phyloP scores from a whole-genome alignment of 306 rosid genomes.

The Betula pendula region DNA sequence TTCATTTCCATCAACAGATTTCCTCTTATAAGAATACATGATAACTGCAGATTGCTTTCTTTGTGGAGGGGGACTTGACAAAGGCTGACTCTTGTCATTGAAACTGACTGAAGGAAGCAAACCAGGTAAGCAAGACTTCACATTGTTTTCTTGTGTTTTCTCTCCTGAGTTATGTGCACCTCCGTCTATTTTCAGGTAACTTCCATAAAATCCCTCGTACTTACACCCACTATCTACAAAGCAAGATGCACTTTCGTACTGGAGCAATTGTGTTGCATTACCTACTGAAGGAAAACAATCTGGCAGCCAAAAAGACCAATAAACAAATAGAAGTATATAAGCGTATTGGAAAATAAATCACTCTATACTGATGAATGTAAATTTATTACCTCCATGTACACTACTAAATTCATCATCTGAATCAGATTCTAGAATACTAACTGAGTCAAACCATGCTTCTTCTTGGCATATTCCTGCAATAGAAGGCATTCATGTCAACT shows the following conservation, averaged over 20 bases:
- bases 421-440: slow-evolving; percentile 75
- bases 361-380: slow-evolving; percentile 12
- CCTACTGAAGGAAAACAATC: slow-evolving; percentile 60
- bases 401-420: slow-evolving; percentile 86
- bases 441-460: slow-evolving; percentile 90
- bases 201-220: slow-evolving; percentile 73
- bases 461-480: slow-evolving; percentile 65
- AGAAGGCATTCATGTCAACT: slow-evolving; percentile 19
- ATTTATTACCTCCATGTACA: slow-evolving; percentile 76
- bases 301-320: slow-evolving; percentile 30
- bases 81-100: slow-evolving; percentile 41
- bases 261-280: slow-evolving; percentile 59
- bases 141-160: slow-evolving; percentile 53
- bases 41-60: slow-evolving; percentile 64
- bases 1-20: slow-evolving; percentile 60
- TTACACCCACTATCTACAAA: slow-evolving; percentile 54
- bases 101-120: slow-evolving; percentile 35
- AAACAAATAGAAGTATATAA: not conserved
- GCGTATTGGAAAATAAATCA: not conserved
- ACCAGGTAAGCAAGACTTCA: slow-evolving; percentile 40
- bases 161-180: slow-evolving; percentile 39
- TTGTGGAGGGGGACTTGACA: slow-evolving; percentile 30
- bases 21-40: slow-evolving; percentile 68
- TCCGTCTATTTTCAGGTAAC: slow-evolving; percentile 69
- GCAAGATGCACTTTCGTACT: slow-evolving; percentile 73